A percentile compares a stretch with the other conserved stretches of the same genome.
These are phyloP conservation scores for Truncatella angustata DNA, from an alignment of 2,329 filamentous ascomycete genomes.

Conservation along the genomic window DNA sequence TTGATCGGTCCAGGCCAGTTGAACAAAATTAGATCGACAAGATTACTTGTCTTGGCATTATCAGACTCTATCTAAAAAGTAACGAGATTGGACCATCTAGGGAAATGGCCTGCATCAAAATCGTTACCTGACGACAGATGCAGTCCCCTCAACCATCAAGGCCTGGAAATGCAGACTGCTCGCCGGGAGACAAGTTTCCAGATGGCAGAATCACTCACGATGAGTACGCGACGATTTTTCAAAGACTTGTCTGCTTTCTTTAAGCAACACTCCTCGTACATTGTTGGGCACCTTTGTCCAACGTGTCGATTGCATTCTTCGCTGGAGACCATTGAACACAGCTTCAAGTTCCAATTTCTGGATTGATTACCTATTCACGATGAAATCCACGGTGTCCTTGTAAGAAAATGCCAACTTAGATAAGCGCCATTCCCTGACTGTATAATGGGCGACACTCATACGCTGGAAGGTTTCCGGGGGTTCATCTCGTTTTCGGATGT, in stretches of 20 bases:
- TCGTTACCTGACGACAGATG: too few relatives aligned
- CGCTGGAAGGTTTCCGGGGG: slow-evolving; percentile 1
- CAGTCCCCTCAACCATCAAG: too few relatives aligned
- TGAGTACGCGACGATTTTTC: slow-evolving; percentile 8
- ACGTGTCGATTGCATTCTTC: too few relatives aligned
- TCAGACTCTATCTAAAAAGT: slow-evolving; percentile 13
- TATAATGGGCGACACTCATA: slow-evolving; percentile 23
- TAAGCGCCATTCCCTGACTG: slow-evolving; percentile 26
- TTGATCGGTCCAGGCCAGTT: slow-evolving; percentile 14
- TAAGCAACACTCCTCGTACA: slow-evolving; percentile 18
- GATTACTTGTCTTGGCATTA: slow-evolving; percentile 14
- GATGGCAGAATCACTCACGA: slow-evolving; percentile 6
- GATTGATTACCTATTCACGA: slow-evolving; percentile 16
- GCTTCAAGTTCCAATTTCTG: slow-evolving; percentile 15
- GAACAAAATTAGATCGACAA: slow-evolving; percentile 15
- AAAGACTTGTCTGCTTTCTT: slow-evolving; percentile 15
- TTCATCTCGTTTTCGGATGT: neutral
- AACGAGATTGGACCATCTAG: slow-evolving; percentile 16
- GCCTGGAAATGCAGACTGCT: slow-evolving; percentile 9
- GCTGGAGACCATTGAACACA: slow-evolving; percentile 16
- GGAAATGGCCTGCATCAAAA: slow-evolving; percentile 11
- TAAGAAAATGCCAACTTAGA: slow-evolving; percentile 9
- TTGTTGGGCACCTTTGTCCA: slow-evolving; percentile 1
- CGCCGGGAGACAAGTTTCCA: too few relatives aligned
- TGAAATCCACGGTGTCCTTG: slow-evolving; percentile 17